A percentile compares a stretch with the other conserved stretches of the same genome.
phyloP scores from a whole-genome alignment of 257 asterid genomes.

The Ocimum tenuiflorum region DNA sequence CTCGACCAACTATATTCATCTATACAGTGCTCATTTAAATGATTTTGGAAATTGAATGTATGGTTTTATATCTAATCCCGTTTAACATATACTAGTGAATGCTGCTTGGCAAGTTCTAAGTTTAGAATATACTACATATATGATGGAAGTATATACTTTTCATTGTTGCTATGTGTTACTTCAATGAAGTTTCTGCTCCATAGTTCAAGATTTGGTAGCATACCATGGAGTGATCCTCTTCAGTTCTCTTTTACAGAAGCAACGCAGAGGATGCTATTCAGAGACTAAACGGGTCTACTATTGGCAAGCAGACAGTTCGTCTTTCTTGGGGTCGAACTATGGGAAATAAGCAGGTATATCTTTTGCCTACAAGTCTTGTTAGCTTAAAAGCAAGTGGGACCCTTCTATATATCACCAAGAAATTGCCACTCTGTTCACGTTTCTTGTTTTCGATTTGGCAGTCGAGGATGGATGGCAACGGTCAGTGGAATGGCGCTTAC shows the following conservation, averaged over 20 bases:
- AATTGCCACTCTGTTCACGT: background rate
- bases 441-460: conserved; percentile 25
- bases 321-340: conserved; percentile 78
- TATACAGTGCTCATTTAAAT: background rate
- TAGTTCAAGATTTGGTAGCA: conserved; percentile 11
- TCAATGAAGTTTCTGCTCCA: background rate
- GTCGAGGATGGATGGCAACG: conserved; percentile 51
- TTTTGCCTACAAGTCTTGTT: background rate
- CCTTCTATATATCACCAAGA: too few species aligned
- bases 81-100: background rate
- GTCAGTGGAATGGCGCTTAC: conserved; percentile 57
- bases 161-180: background rate
- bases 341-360: conserved; percentile 59
- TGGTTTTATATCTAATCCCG: background rate
- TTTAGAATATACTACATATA: background rate
- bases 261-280: conserved; percentile 65
- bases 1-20: background rate
- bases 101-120: background rate
- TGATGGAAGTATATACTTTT: too few species aligned
- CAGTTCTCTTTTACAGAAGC: conserved; percentile 34
- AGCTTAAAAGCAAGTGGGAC: too few species aligned
- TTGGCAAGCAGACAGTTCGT: conserved; percentile 76
- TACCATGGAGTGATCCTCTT: conserved; percentile 3
- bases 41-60: background rate
- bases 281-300: conserved; percentile 49